Base-by-base conservation (phyloP, 139 green algal genomes). In the Spirogloea muscicola region DNA sequence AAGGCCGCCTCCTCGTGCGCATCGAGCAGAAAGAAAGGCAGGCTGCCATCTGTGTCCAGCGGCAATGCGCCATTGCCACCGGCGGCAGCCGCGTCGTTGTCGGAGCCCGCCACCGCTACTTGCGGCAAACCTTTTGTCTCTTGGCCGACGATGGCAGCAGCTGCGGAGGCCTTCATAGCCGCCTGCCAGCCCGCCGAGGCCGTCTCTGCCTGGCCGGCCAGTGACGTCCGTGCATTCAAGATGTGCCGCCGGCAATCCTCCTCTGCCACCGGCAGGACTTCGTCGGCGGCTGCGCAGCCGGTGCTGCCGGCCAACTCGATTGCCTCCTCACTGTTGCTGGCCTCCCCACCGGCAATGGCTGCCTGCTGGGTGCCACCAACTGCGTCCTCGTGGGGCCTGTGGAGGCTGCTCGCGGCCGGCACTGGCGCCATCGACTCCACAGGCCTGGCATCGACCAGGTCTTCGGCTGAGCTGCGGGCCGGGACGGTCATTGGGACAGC, bases 1-100 rank as follows among this genome's bases (percentile, higher is more conserved):
- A 55, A 55, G 46, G 46, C 10, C n/a, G 41, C 7, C 79, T 96
- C 93, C 82, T 97, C 92, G 71, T 94, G 88, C 0, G 88, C 90
- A 57, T 98, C 93, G 16, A 97, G 21, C 42, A 95, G 85, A 83
- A 89, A 97, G 75, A 97, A 96, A 9, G 87, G 86, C 49, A 96
- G 72, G 33, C 59, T 73, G 13, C 85, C 87, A 9, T 91, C 68
- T 1, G 27, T 59, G 25, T 94, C 88, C 37, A 92, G 46, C 0
- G 86, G 85, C 51, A 95, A 61, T 27, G 62, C 62, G 1, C 25
- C 31, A 66, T 21, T 33, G 33, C 33, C 58, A 66, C 25, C 42
- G 2, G 25, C 31, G 4, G 58, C 29, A 41, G 33, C 31, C 25
- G 58, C 58, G 25, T 29, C 33, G 29, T 39, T 31, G 33, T n/a